Evolutionary conservation across 179 eudicot species (phyloP), one percentile per base, ranked within the genome.

Genomic region (Amaranthus tricolor): DNA sequence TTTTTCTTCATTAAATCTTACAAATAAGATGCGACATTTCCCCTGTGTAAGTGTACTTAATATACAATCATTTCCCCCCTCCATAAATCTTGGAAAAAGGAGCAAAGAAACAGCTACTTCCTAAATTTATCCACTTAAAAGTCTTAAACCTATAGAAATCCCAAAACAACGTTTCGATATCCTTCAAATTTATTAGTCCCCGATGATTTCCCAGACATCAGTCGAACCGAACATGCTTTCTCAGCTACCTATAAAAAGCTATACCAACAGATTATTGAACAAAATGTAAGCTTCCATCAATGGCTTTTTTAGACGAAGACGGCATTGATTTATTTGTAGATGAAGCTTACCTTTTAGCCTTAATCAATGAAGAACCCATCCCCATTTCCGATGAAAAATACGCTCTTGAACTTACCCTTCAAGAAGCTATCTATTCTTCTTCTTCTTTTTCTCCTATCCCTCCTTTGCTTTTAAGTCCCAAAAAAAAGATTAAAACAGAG

Each of bases 321-420:
- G 40, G 3, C 50, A 66, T 82, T 48, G 77, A 72, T 67, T 61
- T 74, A 0, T 75, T 14, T 19, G 85, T 84, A 15, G 89, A 86
- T 65, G 86, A 84, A 51, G 47, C 82, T 0, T 86, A 86, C 56
- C 82, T 86, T 31, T 56, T 83, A 9, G 81, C 85, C 0, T 78
- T 86, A 66, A 52, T 75, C 20, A 64, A 80, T n/a, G 80, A 76
- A 0, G 57, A 73, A 72, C 62, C 78, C 19, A 8, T 72, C 50
- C 89, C 81, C 0, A 82, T 86, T 49, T 84, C 87, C 0, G 89
- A 86, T 55, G 78, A 74, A 19, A 76, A 74, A 17, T 82, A 73
- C 61, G 88, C 87, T 10, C 48, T 20, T n/a, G 80, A 82, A 69
- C 62, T 86, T 14, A 72, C 75, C n/a, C 70, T 86, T 47, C 88